These are phyloP conservation scores for Rutstroemia sp. DNA, from an alignment of 2,329 filamentous ascomycete genomes.

Conservation along the genomic window DNA sequence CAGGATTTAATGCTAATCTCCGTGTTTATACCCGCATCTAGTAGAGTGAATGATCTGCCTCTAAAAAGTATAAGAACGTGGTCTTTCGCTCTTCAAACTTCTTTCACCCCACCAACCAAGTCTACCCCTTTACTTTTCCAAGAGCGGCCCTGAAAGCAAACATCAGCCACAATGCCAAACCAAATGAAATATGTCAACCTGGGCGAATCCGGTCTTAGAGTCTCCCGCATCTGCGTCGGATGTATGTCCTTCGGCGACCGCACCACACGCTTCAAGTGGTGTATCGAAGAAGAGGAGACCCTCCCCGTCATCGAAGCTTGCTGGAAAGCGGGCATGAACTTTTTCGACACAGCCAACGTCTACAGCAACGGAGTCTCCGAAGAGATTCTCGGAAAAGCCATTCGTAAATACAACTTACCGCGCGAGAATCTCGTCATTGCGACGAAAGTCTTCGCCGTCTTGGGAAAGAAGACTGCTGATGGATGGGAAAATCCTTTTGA, in stretches of 20 bases:
- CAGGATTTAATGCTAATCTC: no score
- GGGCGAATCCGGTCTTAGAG: constrained; percentile 43
- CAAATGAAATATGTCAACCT: constrained; percentile 17
- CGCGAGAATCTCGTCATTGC: constrained; percentile 57
- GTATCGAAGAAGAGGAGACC: constrained; percentile 26
- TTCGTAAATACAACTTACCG: constrained; percentile 57
- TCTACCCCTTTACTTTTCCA: no score
- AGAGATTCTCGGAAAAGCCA: constrained; percentile 40
- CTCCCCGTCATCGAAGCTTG: constrained; percentile 46
- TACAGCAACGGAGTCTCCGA: constrained; percentile 47
- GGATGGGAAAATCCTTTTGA: constrained; percentile 9
- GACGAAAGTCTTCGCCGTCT: constrained; percentile 46
- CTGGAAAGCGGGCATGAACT: constrained; percentile 44
- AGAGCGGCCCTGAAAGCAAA: no score
- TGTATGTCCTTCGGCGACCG: constrained; percentile 41
- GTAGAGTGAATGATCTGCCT: no score
- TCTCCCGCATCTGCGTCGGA: constrained; percentile 44
- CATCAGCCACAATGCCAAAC: neutral
- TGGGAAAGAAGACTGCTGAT: constrained; percentile 8
- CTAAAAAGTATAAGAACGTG: no score
- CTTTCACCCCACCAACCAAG: no score
- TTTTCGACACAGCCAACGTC: constrained; percentile 38
- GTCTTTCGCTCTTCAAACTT: no score
- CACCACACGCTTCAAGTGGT: constrained; percentile 5
- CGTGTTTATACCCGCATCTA: no score